A percentile compares a stretch with the other conserved stretches of the same genome.
phyloP scores from a whole-genome alignment of 805 yeast species.

The Tetrapisispora phaffii region DNA sequence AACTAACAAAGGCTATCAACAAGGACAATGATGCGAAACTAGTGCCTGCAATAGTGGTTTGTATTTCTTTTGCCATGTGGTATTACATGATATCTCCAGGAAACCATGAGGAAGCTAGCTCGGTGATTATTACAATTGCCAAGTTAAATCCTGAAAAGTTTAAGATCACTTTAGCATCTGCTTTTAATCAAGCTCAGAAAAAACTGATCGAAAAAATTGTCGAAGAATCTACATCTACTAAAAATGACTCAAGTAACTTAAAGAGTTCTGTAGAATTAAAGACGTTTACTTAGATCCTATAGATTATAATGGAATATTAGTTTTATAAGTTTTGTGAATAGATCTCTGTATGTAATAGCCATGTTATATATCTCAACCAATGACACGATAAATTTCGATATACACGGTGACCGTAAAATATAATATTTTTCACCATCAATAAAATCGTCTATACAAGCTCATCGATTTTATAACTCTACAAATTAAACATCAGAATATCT shows the following conservation, averaged over 20 bases:
- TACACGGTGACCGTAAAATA: background rate
- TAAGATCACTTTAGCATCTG: conserved; percentile 36
- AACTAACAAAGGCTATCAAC: conserved; percentile 33
- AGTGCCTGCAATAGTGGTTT: conserved; percentile 6
- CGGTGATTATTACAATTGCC: conserved; percentile 40
- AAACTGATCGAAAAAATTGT: conserved; percentile 13
- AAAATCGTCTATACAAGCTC: background rate
- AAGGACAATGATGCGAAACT: conserved; percentile 13
- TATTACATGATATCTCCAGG: conserved; percentile 21
- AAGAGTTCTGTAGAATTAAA: conserved; percentile 2
- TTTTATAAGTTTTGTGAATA: background rate
- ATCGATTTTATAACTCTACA: background rate
- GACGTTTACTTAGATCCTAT: conserved; percentile 3
- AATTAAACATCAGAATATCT: too few species aligned
- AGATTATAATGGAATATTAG: background rate
- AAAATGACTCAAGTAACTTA: background rate
- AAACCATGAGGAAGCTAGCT: conserved; percentile 33
- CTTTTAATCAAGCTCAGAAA: conserved; percentile 33
- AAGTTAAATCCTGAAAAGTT: conserved; percentile 37
- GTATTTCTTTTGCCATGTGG: conserved; percentile 32
- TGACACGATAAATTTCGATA: background rate
- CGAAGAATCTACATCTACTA: background rate
- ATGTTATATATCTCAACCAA: background rate
- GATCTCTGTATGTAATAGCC: too few species aligned
- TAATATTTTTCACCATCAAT: background rate